Base-by-base conservation (phyloP, 129 eudicot genomes). In the Tagetes patula region DNA sequence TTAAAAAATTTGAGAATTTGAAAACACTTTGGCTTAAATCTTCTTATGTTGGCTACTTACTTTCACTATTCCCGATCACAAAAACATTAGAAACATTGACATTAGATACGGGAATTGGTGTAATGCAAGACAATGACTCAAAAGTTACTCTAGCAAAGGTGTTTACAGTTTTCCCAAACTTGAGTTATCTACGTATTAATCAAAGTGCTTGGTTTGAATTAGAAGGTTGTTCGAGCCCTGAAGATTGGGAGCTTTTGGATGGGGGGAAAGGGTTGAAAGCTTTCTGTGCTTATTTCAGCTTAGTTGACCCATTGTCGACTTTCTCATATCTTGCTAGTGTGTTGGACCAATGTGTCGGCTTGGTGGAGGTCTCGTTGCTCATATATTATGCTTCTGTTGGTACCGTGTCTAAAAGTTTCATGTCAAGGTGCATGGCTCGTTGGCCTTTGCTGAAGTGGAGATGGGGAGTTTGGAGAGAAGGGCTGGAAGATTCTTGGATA, bases 381-480 rank as follows among this genome's bases (percentile, higher is more conserved):
- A 63, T 87, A 59, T 86, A 81, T 62, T 81, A 77, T 3, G 81
- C 76, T 20, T 84, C 69, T 69, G 83, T 72, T 65, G 72, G 68
- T 53, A 48, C 67, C 39, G 84, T 73, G 8, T 75, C 82, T 3
- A 73, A 53, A 55, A 58, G 77, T 40, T 82, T 87, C 40, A 76
- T 79, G 34, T 64, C 81, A 12, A 73, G 82, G 76, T 84, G 88
- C 59, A 68, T 73, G 77, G 75, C 79, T 43, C 83, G 52, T 45
- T 76, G 82, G 67, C 64, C 81, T 11, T 59, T 66, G 7, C 75
- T 84, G 59, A 73, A 80, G 73, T 84, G 84, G 91, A 79, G 79
- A 69, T 86, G 88, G 91, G 91, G 91, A 33, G 39, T 82, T 73
- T 86, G 88, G 91, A 81, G 71, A 49, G 86, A 84, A 69, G 81